A percentile compares a stretch with the other conserved stretches of the same genome.
phyloP scores from a whole-genome alignment of 176 grass and related monocot genomes.

The Oryza glumipatula region DNA sequence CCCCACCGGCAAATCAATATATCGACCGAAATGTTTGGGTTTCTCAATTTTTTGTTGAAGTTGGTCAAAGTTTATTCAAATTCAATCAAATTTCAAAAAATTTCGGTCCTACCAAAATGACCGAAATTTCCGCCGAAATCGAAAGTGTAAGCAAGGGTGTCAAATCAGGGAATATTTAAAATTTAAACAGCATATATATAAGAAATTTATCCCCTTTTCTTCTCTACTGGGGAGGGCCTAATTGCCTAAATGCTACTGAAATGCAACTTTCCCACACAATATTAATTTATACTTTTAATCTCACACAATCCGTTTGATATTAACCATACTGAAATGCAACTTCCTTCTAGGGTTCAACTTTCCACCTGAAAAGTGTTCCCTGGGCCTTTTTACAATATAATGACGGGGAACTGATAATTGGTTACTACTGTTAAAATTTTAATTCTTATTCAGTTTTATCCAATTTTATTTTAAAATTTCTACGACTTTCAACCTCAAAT shows the following conservation, averaged over 20 bases:
- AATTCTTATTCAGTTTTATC: background rate
- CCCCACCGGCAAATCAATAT: no score
- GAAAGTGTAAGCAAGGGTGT: background rate
- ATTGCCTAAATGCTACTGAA: background rate
- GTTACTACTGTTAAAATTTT: background rate
- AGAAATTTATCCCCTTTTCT: background rate
- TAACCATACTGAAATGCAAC: background rate
- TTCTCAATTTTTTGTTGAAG: no score
- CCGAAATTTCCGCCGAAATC: no score
- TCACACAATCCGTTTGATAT: background rate
- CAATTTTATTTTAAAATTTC: no score
- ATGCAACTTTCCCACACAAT: no score
- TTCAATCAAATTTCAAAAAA: no score
- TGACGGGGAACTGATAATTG: background rate
- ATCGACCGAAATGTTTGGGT: no score
- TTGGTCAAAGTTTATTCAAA: no score
- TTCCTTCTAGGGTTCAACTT: background rate
- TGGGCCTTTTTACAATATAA: background rate
- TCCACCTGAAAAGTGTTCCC: background rate
- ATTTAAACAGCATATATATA: background rate
- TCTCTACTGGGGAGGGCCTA: background rate
- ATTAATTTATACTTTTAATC: background rate
- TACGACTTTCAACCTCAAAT: no score
- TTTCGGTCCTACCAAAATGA: no score
- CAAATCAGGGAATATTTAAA: background rate